These are phyloP conservation scores for Eimeria sp. DNA, from an alignment of 169 alveolate genomes.

Conservation along the genomic window DNA sequence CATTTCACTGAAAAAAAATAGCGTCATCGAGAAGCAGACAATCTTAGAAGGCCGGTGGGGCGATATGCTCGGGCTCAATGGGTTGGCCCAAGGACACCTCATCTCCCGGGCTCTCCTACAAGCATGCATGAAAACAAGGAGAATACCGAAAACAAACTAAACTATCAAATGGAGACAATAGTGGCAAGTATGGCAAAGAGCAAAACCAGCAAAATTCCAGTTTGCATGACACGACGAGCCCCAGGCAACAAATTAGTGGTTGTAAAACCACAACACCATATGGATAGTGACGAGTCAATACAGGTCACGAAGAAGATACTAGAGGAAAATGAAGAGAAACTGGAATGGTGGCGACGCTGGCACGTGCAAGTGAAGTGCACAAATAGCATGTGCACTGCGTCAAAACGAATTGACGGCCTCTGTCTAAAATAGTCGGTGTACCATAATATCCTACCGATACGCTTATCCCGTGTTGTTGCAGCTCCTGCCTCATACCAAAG, in stretches of 20 bases:
- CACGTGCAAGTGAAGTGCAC: neutral
- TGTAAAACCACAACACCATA: neutral
- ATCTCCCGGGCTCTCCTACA: constrained; percentile 29
- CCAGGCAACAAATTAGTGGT: neutral
- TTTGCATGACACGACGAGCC: neutral
- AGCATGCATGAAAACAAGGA: neutral
- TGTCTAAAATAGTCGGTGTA: neutral
- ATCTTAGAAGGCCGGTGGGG: constrained; percentile 65
- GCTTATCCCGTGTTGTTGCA: constrained; percentile 74
- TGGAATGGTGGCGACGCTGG: neutral
- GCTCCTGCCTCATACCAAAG: constrained; percentile 75
- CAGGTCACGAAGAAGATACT: neutral
- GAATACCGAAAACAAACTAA: neutral
- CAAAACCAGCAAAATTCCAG: neutral
- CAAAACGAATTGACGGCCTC: too few species aligned
- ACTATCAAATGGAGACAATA: neutral
- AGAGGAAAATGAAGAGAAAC: neutral
- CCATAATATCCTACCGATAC: constrained; percentile 25
- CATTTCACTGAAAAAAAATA: neutral
- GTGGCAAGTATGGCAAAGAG: neutral
- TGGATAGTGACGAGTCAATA: neutral
- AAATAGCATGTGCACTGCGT: too few species aligned
- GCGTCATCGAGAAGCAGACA: neutral
- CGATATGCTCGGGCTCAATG: constrained; percentile 45
- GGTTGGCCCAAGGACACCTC: constrained; percentile 58